Conservation (phyloP, 352 stramenopile species). For the Pythium brachiatum region DNA sequence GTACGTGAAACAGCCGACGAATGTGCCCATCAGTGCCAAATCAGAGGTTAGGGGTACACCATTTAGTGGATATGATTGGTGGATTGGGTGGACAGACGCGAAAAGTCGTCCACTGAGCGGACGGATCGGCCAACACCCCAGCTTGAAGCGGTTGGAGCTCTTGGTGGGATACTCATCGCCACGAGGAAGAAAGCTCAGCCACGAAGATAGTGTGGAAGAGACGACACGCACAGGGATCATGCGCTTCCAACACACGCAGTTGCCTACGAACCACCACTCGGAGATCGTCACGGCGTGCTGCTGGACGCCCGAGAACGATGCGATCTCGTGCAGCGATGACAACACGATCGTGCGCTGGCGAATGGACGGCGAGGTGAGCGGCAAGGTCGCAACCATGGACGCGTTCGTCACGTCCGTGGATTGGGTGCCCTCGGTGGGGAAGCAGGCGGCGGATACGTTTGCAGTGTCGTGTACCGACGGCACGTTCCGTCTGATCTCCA, state of each 20-base stretch:
- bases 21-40: neutral
- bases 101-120: constrained; percentile 12
- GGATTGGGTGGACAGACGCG: neutral
- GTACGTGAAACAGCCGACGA: constrained; percentile 2
- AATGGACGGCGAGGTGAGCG: constrained; percentile 81
- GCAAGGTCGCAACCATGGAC: constrained; percentile 68
- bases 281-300: constrained; percentile 84
- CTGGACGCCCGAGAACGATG: constrained; percentile 88
- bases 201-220: no score
- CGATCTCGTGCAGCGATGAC: constrained; percentile 86
- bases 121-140: neutral
- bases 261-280: constrained; percentile 67
- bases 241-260: constrained; percentile 79
- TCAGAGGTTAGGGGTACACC: constrained; percentile 5
- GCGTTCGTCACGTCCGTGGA: constrained; percentile 76
- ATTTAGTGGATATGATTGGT: neutral
- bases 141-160: neutral
- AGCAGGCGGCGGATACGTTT: constrained; percentile 83
- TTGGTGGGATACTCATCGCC: neutral
- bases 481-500: constrained; percentile 88
- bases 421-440: constrained; percentile 80
- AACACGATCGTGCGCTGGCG: constrained; percentile 81
- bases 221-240: constrained; percentile 25
- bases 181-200: neutral
- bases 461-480: constrained; percentile 89